Base-by-base conservation (phyloP, 306 rosid genomes). In the Vigna unguiculata region DNA sequence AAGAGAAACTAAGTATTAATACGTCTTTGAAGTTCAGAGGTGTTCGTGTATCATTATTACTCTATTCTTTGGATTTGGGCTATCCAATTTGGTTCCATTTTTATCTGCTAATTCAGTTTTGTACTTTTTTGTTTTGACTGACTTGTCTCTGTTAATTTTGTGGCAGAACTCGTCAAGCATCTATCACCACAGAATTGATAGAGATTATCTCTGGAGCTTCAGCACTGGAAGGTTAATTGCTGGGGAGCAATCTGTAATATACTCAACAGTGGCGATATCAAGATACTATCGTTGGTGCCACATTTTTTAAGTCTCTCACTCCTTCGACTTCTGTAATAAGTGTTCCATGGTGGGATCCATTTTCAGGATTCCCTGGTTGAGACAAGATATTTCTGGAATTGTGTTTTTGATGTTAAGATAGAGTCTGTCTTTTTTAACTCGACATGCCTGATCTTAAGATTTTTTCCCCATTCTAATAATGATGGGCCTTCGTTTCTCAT, bases 171-270 rank as follows among this genome's bases (percentile, higher is more conserved):
- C 99, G 99, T 71, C 99, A 95, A 92, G 99, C 99, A 74, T 88
- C 99, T 38, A 95, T 95, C 67, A 95, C 99, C 63, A 92, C 99
- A 6, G 99, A 95, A 83, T 83, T 95, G 99, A 89, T n/a, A 20
- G 99, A 95, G 91, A 92, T 95, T 85, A 95, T 95, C 69, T 95
- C 99, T 5, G 99, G 99, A 87, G 99, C 99, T 43, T 88, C 99
- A 22, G 99, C 99, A 7, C 82, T 92, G 55, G 80, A 74, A 74
- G 97, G 90, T 84, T 89, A 85, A 87, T 71, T 67, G 55, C 79
- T 25, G 79, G 54, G 66, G 22, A 64, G 67, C 75, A 36, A 20
- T 74, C 70, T 76, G 75, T 64, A 25, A 58, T 77, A 69, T 71
- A 75, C 83, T 70, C 47, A 83, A 75, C 73, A 43, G 78, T 54